These are phyloP conservation scores for Fusarium sp. DNA, from an alignment of 2,329 filamentous ascomycete genomes.

Conservation along the genomic window DNA sequence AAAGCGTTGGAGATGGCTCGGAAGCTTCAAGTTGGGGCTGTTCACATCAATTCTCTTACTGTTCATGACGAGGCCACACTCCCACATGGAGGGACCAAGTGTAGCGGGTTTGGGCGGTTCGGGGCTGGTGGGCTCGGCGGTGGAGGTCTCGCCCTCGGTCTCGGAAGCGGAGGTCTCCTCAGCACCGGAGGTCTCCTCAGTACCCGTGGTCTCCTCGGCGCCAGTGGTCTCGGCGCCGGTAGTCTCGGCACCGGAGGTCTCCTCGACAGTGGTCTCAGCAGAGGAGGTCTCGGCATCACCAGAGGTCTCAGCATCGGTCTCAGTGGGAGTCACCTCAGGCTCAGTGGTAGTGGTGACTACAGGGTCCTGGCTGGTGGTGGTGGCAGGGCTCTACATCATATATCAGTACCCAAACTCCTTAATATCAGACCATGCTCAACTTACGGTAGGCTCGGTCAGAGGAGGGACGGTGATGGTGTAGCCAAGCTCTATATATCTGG, in stretches of 20 bases:
- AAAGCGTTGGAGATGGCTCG: neutral
- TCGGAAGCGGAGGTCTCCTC: conserved; percentile 17
- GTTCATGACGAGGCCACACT: neutral
- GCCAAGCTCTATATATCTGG: neutral
- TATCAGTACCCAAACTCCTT: neutral
- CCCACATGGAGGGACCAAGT: neutral
- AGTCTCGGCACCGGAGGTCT: neutral
- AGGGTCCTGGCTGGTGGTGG: neutral
- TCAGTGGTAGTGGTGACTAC: neutral
- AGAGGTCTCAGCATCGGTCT: neutral
- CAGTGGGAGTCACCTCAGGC: neutral
- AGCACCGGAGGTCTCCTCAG: conserved; percentile 14
- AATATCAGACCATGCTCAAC: neutral
- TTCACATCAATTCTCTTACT: neutral
- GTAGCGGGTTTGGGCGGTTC: neutral
- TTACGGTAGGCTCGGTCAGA: neutral
- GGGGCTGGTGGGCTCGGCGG: neutral
- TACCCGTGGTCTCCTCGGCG: conserved; percentile 13
- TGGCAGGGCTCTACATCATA: neutral
- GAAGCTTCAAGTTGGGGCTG: neutral
- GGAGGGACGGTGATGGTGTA: neutral
- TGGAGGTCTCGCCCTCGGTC: neutral
- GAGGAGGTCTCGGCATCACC: neutral
- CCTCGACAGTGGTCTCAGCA: neutral
- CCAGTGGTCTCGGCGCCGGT: neutral